Evolutionary conservation across 2,329 filamentous ascomycete species (phyloP).

Genomic region (Cyphellophora europaea): DNA sequence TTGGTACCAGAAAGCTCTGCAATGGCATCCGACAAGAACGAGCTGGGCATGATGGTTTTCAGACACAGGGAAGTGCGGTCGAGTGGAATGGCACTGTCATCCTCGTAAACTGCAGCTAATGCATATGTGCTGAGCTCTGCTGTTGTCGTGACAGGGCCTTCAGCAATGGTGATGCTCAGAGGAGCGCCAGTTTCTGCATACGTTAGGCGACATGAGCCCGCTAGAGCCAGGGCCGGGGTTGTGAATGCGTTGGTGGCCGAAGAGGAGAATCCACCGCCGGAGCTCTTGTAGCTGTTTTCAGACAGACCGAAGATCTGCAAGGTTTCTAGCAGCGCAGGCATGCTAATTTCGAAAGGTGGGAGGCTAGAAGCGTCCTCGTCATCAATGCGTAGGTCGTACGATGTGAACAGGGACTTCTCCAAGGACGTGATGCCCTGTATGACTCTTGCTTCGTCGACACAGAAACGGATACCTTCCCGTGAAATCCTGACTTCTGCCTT

Average conservation of each 20-base stretch:
- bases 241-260: slow-evolving; percentile 62
- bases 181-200: slow-evolving; percentile 68
- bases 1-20: slow-evolving; percentile 51
- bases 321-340: slow-evolving; percentile 81
- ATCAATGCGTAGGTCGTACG: slow-evolving; percentile 59
- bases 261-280: slow-evolving; percentile 26
- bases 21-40: slow-evolving; percentile 43
- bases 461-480: slow-evolving; percentile 75
- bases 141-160: slow-evolving; percentile 76
- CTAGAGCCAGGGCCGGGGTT: slow-evolving; percentile 70
- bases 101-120: slow-evolving; percentile 23
- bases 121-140: slow-evolving; percentile 87
- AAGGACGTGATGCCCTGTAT: slow-evolving; percentile 89
- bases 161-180: slow-evolving; percentile 76
- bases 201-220: slow-evolving; percentile 74
- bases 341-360: slow-evolving; percentile 75
- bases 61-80: slow-evolving; percentile 69
- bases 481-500: slow-evolving; percentile 65
- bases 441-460: slow-evolving; percentile 76
- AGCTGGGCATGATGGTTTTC: slow-evolving; percentile 84
- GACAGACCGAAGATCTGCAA: slow-evolving; percentile 89
- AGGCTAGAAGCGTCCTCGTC: slow-evolving; percentile 29
- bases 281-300: slow-evolving; percentile 37
- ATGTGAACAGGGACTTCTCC: slow-evolving; percentile 79
- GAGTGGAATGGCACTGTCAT: slow-evolving; percentile 79